Base-by-base conservation (phyloP, 2,329 filamentous ascomycete species). In the Aspergillus transmontanensis region DNA sequence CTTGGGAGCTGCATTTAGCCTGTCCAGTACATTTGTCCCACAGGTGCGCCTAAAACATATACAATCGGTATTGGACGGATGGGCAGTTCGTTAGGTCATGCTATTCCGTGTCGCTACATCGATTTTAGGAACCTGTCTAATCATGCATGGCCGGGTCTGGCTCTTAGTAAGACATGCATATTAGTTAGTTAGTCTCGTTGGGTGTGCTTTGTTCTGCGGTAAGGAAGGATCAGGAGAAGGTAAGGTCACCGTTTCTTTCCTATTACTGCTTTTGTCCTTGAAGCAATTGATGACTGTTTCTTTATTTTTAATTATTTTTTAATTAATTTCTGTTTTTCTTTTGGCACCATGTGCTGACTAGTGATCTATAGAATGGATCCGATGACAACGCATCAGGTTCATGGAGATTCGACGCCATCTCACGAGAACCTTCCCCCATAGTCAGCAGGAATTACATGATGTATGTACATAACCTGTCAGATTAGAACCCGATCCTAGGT, bases 61-160 rank as follows among this genome's bases (percentile, higher is more conserved):
- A 66, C 64, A 66, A 66, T 64, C 36, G 36, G 58, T 56, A 46
- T 51, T 48, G 61, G 56, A 57, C 61, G 61, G 55, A 61, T 63
- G 61, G 57, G 26, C 50, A 32, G 16, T 28, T 30, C 28, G 1
- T 11, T 32, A 19, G 48, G 28, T 32, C 28, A 51, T 51, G 48
- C 48, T 51, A 32, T 51, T 19, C 19, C 48, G n/a, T 51, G 48
- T 32, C 28, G 16, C 19, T 50, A 26, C 9, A 9, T 50, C 23
- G 23, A 50, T 26, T 26, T 51, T 16, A 51, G 26, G 48, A 51
- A 51, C 48, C 30, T 51, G 48, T 48, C 36, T 26, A 51, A 58
- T 64, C 58, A 43, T 43, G 36, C 32, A 48, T 14, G 21, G 23
- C 43, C 32, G 28, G 36, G 39, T 45, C 51, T 56, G 39, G 41